Base-by-base conservation (phyloP, 345 rosid genomes). In the Arabidopsis suecica region DNA sequence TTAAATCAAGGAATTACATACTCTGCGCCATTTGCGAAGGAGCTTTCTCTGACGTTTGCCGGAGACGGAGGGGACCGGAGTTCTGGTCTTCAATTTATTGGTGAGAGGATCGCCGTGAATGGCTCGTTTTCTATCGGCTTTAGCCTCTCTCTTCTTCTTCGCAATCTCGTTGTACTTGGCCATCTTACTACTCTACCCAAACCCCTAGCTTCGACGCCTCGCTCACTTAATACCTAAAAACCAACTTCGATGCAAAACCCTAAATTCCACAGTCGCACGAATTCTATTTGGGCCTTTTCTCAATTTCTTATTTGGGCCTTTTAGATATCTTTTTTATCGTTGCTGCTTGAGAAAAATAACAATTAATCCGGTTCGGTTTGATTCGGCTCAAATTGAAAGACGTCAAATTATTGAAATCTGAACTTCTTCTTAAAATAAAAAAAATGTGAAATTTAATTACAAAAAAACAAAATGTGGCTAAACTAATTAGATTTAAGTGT, bases 1-100 rank as follows among this genome's bases (percentile, higher is more conserved):
- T 8, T 18, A 8, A 7, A 14, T 33, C 3, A 16, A 48, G 18
- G 7, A 30, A 58, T 1, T 7, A 49, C 83, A 56, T 73, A 92
- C 97, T 62, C 89, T 71, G 69, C 89, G 97, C 92, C 91, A 87
- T 79, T 88, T 83, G 69, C 86, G 90, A 44, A 89, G 81, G 71
- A 89, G 88, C 85, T 91, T 93, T 50, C 79, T 86, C 81, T 89
- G 80, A 70, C 93, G 97, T 81, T 93, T 93, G 6, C 96, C 93
- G 37, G 97, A 89, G 80, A 89, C 37, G 41, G 93, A 62, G 41
- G 78, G 80, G 0, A 74, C 56, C 34, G 82, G 88, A 50, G 77
- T 54, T 76, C 79, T 88, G 51, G 38, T 69, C 79, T 84, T 88
- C 58, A 89, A 81, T 82, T 88, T 91, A 41, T 76, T 79, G 10